These are phyloP conservation scores for Gnomoniopsis smithogilvyi DNA, from an alignment of 2,329 filamentous ascomycete species.

Conservation along the genomic window DNA sequence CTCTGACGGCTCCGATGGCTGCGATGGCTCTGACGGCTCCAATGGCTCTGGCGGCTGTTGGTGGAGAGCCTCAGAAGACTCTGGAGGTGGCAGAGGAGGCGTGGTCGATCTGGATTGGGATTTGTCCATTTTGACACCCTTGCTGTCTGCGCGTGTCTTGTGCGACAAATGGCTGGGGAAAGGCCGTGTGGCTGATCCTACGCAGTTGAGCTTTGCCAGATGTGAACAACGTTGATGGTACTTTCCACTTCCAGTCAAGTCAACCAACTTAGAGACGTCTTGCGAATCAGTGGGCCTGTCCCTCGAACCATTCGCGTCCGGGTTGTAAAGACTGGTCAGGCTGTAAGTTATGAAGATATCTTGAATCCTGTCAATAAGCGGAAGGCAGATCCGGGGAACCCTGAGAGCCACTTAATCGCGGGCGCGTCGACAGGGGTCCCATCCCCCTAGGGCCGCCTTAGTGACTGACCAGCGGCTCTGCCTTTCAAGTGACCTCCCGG, in stretches of 20 bases:
- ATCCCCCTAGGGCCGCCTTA: too few species aligned
- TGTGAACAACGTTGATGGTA: too few species aligned
- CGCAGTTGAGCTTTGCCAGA: too few species aligned
- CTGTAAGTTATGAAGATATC: not conserved
- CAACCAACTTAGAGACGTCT: too few species aligned
- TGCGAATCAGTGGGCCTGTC: too few species aligned
- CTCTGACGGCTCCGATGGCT: too few species aligned
- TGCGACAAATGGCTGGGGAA: not conserved
- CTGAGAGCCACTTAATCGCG: not conserved
- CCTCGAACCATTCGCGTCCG: too few species aligned
- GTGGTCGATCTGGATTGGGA: conserved; percentile 16
- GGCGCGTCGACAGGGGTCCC: not conserved
- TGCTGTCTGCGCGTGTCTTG: not conserved
- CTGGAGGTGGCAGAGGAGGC: conserved; percentile 16
- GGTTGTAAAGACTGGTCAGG: too few species aligned
- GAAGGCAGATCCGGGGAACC: not conserved
- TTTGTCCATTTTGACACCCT: conserved; percentile 7
- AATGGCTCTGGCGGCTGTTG: not conserved
- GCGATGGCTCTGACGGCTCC: too few species aligned
- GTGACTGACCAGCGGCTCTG: too few species aligned
- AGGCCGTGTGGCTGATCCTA: not conserved
- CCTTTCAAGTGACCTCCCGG: too few species aligned
- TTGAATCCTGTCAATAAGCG: not conserved
- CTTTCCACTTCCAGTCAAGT: too few species aligned
- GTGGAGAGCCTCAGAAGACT: not conserved